Conservation (phyloP, 2,329 filamentous ascomycete genomes). For the Knoxdaviesia proteae region DNA sequence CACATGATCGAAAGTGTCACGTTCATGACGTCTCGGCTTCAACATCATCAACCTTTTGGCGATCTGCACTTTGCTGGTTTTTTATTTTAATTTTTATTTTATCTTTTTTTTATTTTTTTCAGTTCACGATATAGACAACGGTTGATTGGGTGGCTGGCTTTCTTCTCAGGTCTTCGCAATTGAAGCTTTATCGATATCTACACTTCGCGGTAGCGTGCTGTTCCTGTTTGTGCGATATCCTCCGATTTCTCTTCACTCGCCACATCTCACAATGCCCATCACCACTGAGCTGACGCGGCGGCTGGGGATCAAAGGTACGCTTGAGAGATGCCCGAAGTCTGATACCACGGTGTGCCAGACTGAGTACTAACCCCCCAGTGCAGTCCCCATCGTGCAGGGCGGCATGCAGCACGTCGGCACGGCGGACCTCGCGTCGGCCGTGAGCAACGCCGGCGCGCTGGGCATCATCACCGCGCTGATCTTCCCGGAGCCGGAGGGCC, state of each 20-base stretch:
- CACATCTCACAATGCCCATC: conserved; percentile 26
- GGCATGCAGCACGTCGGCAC: conserved; percentile 79
- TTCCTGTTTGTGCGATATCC: too few relatives aligned
- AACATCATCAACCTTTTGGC: too few relatives aligned
- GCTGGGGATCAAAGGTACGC: conserved; percentile 30
- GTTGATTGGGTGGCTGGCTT: too few relatives aligned
- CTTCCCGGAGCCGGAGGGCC: conserved; percentile 75
- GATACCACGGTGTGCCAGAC: not conserved
- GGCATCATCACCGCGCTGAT: conserved; percentile 77
- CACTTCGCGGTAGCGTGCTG: too few relatives aligned
- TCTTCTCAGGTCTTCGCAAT: too few relatives aligned
- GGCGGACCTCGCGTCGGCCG: conserved; percentile 55
- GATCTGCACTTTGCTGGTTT: not conserved
- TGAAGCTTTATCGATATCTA: too few relatives aligned
- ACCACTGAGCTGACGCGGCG: conserved; percentile 34
- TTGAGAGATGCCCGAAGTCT: not conserved
- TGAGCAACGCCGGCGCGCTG: conserved; percentile 64
- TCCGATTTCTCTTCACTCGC: not conserved
- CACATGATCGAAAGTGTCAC: too few relatives aligned
- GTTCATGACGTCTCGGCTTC: too few relatives aligned
- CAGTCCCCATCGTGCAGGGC: conserved; percentile 66
- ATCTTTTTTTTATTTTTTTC: not conserved
- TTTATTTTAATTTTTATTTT: not conserved
- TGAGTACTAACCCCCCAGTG: not conserved
- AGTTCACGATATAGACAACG: not conserved